These are phyloP conservation scores for Lactifluus piperatus DNA, from an alignment of 768 basidiomycete genomes.

Conservation along the genomic window DNA sequence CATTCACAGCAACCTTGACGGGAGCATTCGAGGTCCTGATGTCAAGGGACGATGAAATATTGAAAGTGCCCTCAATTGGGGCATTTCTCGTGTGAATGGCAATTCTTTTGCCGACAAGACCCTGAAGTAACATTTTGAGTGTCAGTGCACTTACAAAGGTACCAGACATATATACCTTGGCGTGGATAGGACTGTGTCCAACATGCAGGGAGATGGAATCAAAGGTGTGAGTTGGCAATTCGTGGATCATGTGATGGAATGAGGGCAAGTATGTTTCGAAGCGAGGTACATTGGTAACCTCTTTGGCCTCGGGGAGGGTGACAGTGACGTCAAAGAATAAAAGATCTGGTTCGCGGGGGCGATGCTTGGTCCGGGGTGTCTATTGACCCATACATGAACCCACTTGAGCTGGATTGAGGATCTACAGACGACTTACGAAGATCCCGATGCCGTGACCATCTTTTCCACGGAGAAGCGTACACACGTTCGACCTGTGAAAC, in stretches of 20 bases:
- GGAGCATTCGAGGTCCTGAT: slow-evolving; percentile 7
- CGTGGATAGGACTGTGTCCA: not conserved
- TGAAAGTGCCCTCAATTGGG: slow-evolving; percentile 11
- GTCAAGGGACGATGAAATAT: not conserved
- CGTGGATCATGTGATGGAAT: not conserved
- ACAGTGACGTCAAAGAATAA: slow-evolving; percentile 11
- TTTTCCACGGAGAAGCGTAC: not conserved
- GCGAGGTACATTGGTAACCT: not conserved
- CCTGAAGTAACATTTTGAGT: not conserved
- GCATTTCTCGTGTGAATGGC: not conserved
- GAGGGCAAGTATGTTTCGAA: slow-evolving; percentile 9
- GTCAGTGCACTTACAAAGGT: not conserved
- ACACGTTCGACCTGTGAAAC: slow-evolving; percentile 1
- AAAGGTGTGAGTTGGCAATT: slow-evolving; percentile 4
- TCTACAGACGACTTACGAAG: not conserved
- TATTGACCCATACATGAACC: not conserved
- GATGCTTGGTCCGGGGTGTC: not conserved
- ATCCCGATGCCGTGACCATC: slow-evolving; percentile 9
- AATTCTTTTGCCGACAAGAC: slow-evolving; percentile 1
- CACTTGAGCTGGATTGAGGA: not conserved
- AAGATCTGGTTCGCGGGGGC: not conserved
- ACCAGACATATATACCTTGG: not conserved
- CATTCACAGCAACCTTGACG: slow-evolving; percentile 4
- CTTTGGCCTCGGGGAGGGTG: slow-evolving; percentile 5
- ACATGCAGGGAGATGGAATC: slow-evolving; percentile 1